Conservation (phyloP, 352 stramenopile species). For the Pythium diclinum region DNA sequence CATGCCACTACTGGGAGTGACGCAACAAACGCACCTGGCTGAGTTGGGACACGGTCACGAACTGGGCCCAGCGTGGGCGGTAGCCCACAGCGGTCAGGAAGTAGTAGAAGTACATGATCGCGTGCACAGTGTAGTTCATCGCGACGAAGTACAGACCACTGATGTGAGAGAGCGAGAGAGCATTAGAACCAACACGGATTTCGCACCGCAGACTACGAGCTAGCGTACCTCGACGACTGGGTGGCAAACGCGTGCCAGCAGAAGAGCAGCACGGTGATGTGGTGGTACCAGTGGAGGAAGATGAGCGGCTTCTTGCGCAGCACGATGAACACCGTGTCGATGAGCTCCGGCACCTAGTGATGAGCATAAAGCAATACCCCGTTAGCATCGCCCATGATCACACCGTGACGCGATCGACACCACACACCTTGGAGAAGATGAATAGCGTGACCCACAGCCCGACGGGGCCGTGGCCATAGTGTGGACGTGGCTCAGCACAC, state of each 20-base stretch:
- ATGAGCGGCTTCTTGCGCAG: conserved; percentile 96
- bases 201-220: background rate
- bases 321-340: conserved; percentile 97
- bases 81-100: conserved; percentile 86
- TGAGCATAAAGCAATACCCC: conserved; percentile 12
- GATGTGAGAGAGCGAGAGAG: conserved; percentile 10
- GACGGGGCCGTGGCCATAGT: conserved; percentile 69
- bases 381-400: background rate
- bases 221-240: conserved; percentile 69
- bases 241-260: conserved; percentile 96
- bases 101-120: conserved; percentile 98
- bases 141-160: conserved; percentile 96
- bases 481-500: conserved; percentile 58
- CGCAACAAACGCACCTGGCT: conserved; percentile 62
- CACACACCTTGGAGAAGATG: conserved; percentile 83
- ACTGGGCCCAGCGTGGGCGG: conserved; percentile 68
- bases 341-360: conserved; percentile 82
- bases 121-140: conserved; percentile 98
- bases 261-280: conserved; percentile 97
- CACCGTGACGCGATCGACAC: background rate
- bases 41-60: conserved; percentile 90
- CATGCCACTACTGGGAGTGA: conserved; percentile 5
- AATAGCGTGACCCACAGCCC: conserved; percentile 82
- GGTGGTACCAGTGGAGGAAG: conserved; percentile 99
- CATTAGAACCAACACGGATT: background rate